Conservation (phyloP, 352 stramenopile genomes). For the Peronospora destructor region DNA sequence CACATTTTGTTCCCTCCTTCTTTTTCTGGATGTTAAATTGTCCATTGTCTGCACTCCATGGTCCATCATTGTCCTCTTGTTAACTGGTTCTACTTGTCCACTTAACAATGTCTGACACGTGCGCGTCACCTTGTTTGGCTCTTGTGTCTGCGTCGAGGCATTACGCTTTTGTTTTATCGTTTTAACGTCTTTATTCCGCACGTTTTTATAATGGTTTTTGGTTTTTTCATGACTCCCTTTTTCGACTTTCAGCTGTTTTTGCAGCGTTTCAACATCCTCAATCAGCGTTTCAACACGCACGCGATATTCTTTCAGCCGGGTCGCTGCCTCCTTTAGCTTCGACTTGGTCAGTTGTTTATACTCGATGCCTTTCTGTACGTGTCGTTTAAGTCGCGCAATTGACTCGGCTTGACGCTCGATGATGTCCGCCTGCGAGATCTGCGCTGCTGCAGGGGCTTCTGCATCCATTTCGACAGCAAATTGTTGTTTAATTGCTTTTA, state of each 20-base stretch:
- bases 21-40: conserved; percentile 5
- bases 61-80: conserved; percentile 5
- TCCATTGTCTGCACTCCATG: conserved; percentile 20
- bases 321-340: conserved; percentile 62
- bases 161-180: conserved; percentile 9
- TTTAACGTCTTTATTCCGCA: conserved; percentile 5
- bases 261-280: conserved; percentile 23
- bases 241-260: conserved; percentile 14
- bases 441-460: conserved; percentile 22
- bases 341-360: conserved; percentile 56
- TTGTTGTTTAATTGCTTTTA: background rate
- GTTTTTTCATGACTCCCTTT: conserved; percentile 5
- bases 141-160: conserved; percentile 13
- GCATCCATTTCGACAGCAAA: conserved; percentile 12
- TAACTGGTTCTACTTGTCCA: conserved; percentile 11
- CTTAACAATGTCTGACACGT: conserved; percentile 25
- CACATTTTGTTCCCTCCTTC: background rate
- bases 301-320: conserved; percentile 53
- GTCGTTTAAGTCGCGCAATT: conserved; percentile 42
- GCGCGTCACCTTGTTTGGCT: background rate
- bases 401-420: conserved; percentile 56
- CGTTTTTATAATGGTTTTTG: conserved; percentile 13
- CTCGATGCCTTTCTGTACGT: conserved; percentile 31
- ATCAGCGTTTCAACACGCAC: conserved; percentile 47
- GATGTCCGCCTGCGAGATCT: conserved; percentile 64